Evolutionary conservation across 768 basidiomycete species (phyloP).

Genomic region (Lyophyllum decastes): DNA sequence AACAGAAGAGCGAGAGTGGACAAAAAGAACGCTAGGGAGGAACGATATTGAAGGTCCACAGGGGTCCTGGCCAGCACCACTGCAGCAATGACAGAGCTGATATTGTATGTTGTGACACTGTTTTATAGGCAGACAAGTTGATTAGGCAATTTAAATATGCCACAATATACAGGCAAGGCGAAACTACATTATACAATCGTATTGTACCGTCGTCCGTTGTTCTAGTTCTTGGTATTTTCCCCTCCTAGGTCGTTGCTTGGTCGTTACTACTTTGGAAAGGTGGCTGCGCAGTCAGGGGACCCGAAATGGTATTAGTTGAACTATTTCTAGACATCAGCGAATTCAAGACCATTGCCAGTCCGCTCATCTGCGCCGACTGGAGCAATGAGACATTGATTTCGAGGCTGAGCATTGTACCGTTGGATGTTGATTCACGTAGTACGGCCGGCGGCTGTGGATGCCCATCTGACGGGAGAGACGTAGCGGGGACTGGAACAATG

Average conservation of each 20-base stretch:
- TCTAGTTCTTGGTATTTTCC: not conserved
- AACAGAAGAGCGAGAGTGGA: not conserved
- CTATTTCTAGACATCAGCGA: constrained; percentile 59
- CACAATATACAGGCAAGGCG: not conserved
- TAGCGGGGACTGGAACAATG: constrained; percentile 67
- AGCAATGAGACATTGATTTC: constrained; percentile 79
- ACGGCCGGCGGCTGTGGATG: constrained; percentile 77
- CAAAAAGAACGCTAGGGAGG: not conserved
- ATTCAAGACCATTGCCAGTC: constrained; percentile 70
- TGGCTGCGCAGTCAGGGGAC: not conserved
- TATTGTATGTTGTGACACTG: not conserved
- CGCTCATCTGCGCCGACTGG: constrained; percentile 76
- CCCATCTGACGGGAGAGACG: constrained; percentile 50
- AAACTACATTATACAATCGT: not conserved
- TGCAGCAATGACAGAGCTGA: too few relatives aligned
- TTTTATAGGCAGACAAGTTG: not conserved
- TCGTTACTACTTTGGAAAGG: not conserved
- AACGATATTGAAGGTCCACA: not conserved
- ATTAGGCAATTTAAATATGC: not conserved
- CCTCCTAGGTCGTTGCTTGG: not conserved
- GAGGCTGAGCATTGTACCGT: constrained; percentile 71
- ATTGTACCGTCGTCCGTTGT: not conserved
- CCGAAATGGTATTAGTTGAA: not conserved
- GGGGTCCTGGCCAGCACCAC: too few relatives aligned
- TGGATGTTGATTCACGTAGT: constrained; percentile 67